A percentile compares a stretch with the other conserved stretches of the same genome.
Conservation (phyloP, 2,329 filamentous ascomycete genomes). For the Paecilomyces niveus region DNA sequence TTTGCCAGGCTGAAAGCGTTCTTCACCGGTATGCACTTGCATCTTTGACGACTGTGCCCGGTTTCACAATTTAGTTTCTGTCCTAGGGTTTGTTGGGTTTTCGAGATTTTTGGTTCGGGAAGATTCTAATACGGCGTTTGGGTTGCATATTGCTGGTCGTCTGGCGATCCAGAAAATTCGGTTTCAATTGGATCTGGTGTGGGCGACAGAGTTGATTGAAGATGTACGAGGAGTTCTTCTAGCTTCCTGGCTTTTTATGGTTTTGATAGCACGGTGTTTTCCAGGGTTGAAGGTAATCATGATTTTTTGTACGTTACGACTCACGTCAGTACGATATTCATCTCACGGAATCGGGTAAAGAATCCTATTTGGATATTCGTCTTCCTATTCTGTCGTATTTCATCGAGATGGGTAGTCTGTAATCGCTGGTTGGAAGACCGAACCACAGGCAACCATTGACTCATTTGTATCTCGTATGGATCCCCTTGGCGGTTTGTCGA, state of each 20-base stretch:
- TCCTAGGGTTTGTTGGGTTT: conserved; percentile 14
- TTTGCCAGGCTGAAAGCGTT: conserved; percentile 10
- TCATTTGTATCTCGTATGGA: background rate
- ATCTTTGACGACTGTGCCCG: background rate
- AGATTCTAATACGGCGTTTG: conserved; percentile 19
- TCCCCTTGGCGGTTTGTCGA: background rate
- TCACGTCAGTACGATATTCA: conserved; percentile 15
- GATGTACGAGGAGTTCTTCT: background rate
- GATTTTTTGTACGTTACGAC: conserved; percentile 16
- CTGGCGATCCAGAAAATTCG: conserved; percentile 14
- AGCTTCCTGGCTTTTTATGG: background rate
- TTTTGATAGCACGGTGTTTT: conserved; percentile 4
- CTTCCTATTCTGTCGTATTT: background rate
- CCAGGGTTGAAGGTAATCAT: conserved; percentile 2
- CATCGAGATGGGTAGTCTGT: background rate
- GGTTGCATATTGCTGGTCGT: conserved; percentile 12
- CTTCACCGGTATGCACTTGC: background rate
- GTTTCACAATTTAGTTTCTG: conserved; percentile 3
- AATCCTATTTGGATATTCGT: background rate
- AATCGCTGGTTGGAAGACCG: background rate
- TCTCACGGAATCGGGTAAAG: background rate
- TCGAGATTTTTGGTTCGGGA: conserved; percentile 15
- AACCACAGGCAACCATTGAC: background rate
- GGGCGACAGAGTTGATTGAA: conserved; percentile 5
- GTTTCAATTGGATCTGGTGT: conserved; percentile 9